Percentiles rank a stretch among this genome's conserved stretches.
These are phyloP conservation scores for Chaetomiaceae sp. DNA, from an alignment of 2,329 filamentous ascomycete species.

Conservation along the genomic window DNA sequence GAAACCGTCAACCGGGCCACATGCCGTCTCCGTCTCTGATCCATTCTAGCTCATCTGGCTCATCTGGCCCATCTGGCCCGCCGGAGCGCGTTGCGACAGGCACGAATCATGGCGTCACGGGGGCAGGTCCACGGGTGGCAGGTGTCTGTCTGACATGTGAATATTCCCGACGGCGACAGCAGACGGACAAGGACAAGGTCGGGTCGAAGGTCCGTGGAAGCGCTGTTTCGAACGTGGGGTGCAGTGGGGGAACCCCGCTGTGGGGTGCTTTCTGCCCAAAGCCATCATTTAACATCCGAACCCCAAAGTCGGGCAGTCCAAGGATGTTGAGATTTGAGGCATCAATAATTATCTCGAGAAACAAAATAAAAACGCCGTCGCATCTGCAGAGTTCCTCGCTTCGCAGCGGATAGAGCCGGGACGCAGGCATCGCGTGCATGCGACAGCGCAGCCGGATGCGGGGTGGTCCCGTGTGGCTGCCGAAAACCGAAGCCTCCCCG, in stretches of 20 bases:
- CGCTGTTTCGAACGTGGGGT: conserved; percentile 8
- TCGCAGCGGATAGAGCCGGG: background rate
- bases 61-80: conserved; percentile 2
- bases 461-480: conserved; percentile 4
- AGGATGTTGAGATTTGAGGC: too few relatives aligned
- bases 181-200: background rate
- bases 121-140: background rate
- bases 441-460: background rate
- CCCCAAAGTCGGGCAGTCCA: too few relatives aligned
- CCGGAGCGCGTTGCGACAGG: conserved; percentile 7
- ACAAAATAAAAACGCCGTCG: too few relatives aligned
- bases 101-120: conserved; percentile 25
- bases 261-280: background rate
- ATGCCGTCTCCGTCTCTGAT: conserved; percentile 3
- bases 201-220: background rate
- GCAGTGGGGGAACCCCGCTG: background rate
- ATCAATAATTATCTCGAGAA: too few relatives aligned
- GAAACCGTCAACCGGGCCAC: conserved; percentile 8
- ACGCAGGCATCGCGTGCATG: background rate
- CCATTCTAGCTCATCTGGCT: too few relatives aligned
- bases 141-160: conserved; percentile 17
- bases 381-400: too few relatives aligned
- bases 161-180: background rate
- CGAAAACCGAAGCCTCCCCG: background rate
- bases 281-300: background rate